Conservation (phyloP, 257 asterid genomes). For the Lithospermum erythrorhizon region DNA sequence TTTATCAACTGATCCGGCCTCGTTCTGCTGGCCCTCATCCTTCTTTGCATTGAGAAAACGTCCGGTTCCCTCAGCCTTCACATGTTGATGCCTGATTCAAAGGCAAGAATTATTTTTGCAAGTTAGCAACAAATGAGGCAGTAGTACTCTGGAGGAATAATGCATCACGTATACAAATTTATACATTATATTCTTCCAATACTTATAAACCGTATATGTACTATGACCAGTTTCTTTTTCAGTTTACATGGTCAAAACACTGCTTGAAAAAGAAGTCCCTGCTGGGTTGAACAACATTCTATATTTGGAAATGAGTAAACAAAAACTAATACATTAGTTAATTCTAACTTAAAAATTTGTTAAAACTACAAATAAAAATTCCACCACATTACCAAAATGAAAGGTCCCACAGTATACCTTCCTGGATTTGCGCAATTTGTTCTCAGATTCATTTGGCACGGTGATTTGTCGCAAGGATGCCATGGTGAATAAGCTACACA, state of each 20-base stretch:
- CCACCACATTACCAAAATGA: not conserved
- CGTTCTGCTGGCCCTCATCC: slow-evolving; percentile 34
- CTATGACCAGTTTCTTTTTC: not conserved
- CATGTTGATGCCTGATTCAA: slow-evolving; percentile 92
- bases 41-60: slow-evolving; percentile 70
- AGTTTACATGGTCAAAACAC: not conserved
- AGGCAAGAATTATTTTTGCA: slow-evolving; percentile 33
- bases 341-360: no score
- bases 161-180: not conserved
- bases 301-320: no score
- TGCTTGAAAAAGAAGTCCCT: no score
- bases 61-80: slow-evolving; percentile 83
- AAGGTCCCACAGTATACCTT: slow-evolving; percentile 75
- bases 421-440: slow-evolving; percentile 60
- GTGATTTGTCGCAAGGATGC: slow-evolving; percentile 80
- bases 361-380: no score
- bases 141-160: no score
- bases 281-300: no score
- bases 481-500: no score
- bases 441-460: slow-evolving; percentile 86
- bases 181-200: no score
- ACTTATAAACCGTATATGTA: no score
- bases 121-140: not conserved
- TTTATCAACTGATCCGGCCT: slow-evolving; percentile 35
- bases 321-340: no score